Conservation (phyloP, 202 grass and related monocot genomes). For the Zoysia matrella region DNA sequence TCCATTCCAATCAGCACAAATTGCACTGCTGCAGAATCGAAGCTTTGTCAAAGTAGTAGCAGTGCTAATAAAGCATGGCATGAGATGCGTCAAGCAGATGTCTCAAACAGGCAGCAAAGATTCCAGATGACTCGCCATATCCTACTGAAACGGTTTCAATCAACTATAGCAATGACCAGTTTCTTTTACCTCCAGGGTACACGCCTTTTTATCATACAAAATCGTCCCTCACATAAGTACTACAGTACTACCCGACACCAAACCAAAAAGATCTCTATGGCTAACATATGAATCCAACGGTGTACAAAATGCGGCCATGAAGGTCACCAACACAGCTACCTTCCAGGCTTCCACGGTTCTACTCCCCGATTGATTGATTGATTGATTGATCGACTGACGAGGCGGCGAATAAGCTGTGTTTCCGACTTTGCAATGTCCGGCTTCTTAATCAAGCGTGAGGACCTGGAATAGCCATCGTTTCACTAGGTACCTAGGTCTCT, state of each 20-base stretch:
- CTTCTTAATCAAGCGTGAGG: conserved; percentile 19
- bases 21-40: no score
- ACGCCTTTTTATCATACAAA: conserved; percentile 45
- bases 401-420: conserved; percentile 27
- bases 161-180: conserved; percentile 34
- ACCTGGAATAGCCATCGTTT: background rate
- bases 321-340: conserved; percentile 19
- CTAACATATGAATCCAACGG: conserved; percentile 54
- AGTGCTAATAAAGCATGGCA: no score
- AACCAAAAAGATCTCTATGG: conserved; percentile 54
- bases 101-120: no score
- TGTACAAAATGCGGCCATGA: conserved; percentile 55
- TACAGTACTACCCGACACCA: conserved; percentile 24
- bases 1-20: no score
- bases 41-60: no score
- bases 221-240: conserved; percentile 50
- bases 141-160: conserved; percentile 11
- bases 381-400: background rate
- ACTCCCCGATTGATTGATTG: background rate
- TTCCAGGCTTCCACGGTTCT: conserved; percentile 2
- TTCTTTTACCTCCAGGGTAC: background rate
- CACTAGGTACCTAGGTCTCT: conserved; percentile 30
- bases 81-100: no score
- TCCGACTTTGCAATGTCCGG: background rate
- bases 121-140: background rate